Conservation (phyloP, 176 grass and related monocot species). For the Otatea glauca region DNA sequence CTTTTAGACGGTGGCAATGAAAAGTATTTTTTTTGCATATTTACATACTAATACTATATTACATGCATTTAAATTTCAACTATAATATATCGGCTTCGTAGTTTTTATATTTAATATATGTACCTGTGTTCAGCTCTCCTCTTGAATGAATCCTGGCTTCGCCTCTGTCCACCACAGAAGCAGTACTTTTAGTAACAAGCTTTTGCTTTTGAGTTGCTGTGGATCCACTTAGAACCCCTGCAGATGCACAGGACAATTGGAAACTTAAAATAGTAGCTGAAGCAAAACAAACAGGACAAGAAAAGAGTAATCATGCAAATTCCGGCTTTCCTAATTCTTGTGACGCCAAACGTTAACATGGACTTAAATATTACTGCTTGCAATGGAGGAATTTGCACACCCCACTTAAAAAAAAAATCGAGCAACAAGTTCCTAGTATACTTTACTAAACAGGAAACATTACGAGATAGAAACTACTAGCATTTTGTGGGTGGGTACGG, state of each 20-base stretch:
- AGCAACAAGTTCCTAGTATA: not conserved
- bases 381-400: not conserved
- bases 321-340: not conserved
- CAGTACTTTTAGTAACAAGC: slow-evolving; percentile 30
- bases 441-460: not conserved
- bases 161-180: too few relatives aligned
- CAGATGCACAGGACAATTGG: not conserved
- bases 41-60: too few relatives aligned
- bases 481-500: not conserved
- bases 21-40: too few relatives aligned
- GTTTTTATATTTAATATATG: too few relatives aligned
- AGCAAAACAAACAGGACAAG: not conserved
- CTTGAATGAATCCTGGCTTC: too few relatives aligned
- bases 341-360: not conserved
- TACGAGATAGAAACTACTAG: not conserved
- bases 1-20: too few relatives aligned
- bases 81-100: too few relatives aligned
- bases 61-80: too few relatives aligned
- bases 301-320: not conserved
- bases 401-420: too few relatives aligned
- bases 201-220: slow-evolving; percentile 25
- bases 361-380: not conserved
- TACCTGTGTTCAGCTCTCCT: too few relatives aligned
- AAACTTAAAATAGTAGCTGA: not conserved
- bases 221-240: slow-evolving; percentile 22